Evolutionary conservation across 2,329 filamentous ascomycete genomes (phyloP).

Genomic region (Penicillium sp.): DNA sequence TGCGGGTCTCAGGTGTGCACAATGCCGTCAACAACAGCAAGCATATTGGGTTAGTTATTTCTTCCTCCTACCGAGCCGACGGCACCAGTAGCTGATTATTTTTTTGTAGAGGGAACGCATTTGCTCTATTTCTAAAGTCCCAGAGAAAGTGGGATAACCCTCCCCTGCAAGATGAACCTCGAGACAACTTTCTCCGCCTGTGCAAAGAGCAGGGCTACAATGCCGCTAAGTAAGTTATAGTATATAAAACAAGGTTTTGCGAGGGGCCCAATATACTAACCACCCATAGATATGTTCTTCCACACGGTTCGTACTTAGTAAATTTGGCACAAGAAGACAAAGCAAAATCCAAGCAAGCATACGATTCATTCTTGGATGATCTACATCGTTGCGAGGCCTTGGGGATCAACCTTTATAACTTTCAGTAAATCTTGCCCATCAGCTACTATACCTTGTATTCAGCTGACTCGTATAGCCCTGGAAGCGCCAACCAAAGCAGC

Average conservation of each 20-base stretch:
- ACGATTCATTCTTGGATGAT: conserved; percentile 85
- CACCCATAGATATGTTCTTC: conserved; percentile 70
- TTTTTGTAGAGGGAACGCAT: conserved; percentile 74
- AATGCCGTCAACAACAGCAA: conserved; percentile 80
- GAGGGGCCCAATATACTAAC: conserved; percentile 14
- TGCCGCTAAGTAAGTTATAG: conserved; percentile 55
- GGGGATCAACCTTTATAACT: conserved; percentile 93
- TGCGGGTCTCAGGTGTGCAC: conserved; percentile 70
- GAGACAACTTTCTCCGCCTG: conserved; percentile 70
- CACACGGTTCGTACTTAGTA: conserved; percentile 94
- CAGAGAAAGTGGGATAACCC: conserved; percentile 94
- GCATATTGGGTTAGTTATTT: conserved; percentile 66
- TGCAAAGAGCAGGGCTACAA: conserved; percentile 75
- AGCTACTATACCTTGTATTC: background rate
- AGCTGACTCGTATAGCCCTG: conserved; percentile 58
- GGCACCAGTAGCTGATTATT: background rate
- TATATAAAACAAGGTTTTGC: background rate
- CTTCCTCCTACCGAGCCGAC: background rate
- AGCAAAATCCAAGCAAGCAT: conserved; percentile 82
- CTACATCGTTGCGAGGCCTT: conserved; percentile 81
- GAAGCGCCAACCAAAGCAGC: conserved; percentile 72
- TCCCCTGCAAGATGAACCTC: conserved; percentile 70
- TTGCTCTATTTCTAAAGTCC: conserved; percentile 93
- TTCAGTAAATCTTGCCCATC: conserved; percentile 62
- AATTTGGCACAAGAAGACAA: conserved; percentile 87